phyloP scores from a whole-genome alignment of 108 stramenopile genomes.

The Skeletonema costatum region DNA sequence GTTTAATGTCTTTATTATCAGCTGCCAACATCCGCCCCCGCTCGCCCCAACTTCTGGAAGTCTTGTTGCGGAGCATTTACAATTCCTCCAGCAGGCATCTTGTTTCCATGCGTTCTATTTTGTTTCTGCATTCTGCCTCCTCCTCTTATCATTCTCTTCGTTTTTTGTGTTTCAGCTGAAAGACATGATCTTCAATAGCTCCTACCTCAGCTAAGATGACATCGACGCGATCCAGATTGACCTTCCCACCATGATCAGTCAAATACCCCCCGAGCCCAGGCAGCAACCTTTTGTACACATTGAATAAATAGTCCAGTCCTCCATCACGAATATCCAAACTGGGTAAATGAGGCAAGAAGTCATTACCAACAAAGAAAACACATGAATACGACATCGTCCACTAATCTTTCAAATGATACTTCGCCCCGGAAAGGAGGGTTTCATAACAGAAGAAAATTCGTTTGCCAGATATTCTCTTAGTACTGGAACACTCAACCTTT shows the following conservation, averaged over 20 bases:
- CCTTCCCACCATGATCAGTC: slow-evolving; percentile 93
- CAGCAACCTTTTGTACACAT: slow-evolving; percentile 88
- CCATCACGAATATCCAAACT: slow-evolving; percentile 94
- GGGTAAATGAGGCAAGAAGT: slow-evolving; percentile 94
- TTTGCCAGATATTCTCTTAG: slow-evolving; percentile 92
- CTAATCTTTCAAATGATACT: slow-evolving; percentile 86
- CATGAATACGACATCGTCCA: slow-evolving; percentile 99
- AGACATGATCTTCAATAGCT: slow-evolving; percentile 96
- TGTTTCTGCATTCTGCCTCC: slow-evolving; percentile 53
- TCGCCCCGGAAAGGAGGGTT: slow-evolving; percentile 68
- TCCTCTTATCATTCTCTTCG: slow-evolving; percentile 70
- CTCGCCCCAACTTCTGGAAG: slow-evolving; percentile 63
- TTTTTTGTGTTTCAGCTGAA: slow-evolving; percentile 89
- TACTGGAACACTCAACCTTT: slow-evolving; percentile 85
- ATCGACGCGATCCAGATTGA: slow-evolving; percentile 91
- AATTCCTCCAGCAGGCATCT: slow-evolving; percentile 49
- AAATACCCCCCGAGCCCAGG: slow-evolving; percentile 94
- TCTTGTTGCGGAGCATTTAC: slow-evolving; percentile 23
- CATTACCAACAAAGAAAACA: slow-evolving; percentile 98
- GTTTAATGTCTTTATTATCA: slow-evolving; percentile 38
- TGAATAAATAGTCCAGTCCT: slow-evolving; percentile 89
- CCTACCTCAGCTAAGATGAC: slow-evolving; percentile 94
- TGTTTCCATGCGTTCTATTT: slow-evolving; percentile 43
- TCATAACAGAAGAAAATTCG: slow-evolving; percentile 79
- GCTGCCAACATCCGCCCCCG: slow-evolving; percentile 72